These are phyloP conservation scores for Balamuthia mandrillaris DNA, from an alignment of 208 protist species.

Conservation along the genomic window DNA sequence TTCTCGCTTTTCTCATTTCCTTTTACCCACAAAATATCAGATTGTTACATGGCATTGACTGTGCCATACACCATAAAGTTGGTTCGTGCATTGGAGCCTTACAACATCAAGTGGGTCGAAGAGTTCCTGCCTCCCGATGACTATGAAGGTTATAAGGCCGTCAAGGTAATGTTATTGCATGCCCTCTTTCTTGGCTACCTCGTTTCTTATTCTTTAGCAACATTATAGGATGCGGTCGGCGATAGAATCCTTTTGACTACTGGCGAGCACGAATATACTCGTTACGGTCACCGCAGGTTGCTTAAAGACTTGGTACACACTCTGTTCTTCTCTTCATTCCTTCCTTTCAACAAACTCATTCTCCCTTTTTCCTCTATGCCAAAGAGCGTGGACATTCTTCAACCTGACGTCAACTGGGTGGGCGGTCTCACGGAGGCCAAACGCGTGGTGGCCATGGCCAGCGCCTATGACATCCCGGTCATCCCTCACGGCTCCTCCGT, in stretches of 20 bases:
- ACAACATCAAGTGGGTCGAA: slow-evolving; percentile 63
- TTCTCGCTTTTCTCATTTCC: no score
- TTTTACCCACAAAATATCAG: no score
- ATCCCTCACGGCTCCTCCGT: slow-evolving; percentile 60
- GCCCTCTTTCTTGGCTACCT: no score
- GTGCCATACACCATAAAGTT: slow-evolving; percentile 61
- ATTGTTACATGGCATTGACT: no score
- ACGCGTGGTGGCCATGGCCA: slow-evolving; percentile 54
- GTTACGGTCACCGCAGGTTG: slow-evolving; percentile 66
- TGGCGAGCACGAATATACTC: slow-evolving; percentile 65
- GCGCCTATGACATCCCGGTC: slow-evolving; percentile 58
- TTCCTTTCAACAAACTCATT: background rate
- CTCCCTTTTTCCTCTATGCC: background rate
- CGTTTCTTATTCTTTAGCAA: no score
- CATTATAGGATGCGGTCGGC: no score
- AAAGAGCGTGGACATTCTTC: slow-evolving; percentile 57
- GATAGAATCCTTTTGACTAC: slow-evolving; percentile 41
- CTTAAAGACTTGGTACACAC: slow-evolving; percentile 24
- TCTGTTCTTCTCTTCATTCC: background rate
- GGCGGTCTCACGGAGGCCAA: slow-evolving; percentile 57
- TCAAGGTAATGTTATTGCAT: no score
- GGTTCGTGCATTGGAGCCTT: slow-evolving; percentile 30
- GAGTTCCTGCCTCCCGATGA: slow-evolving; percentile 61
- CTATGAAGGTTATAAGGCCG: slow-evolving; percentile 58
- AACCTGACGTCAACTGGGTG: slow-evolving; percentile 67